Evolutionary conservation across 2,329 filamentous ascomycete species (phyloP).

Genomic region (Phoma sp.): DNA sequence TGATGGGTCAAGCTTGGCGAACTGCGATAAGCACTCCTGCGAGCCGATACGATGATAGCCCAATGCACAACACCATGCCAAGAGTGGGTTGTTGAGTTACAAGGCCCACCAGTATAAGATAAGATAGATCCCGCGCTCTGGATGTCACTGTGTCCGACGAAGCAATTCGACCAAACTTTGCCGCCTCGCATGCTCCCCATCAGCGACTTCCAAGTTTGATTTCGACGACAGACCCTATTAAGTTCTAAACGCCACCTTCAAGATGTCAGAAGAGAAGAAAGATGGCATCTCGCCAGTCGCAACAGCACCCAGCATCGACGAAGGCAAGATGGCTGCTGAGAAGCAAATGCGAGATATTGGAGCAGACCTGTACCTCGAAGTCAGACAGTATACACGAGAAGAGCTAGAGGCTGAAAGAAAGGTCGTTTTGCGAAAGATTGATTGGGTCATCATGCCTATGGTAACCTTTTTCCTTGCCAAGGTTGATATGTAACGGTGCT

Average conservation of each 20-base stretch:
- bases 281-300: slow-evolving; percentile 29
- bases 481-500: not conserved
- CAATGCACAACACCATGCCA: slow-evolving; percentile 2
- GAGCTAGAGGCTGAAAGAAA: slow-evolving; percentile 55
- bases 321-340: slow-evolving; percentile 37
- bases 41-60: slow-evolving; percentile 20
- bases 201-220: not conserved
- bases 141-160: not conserved
- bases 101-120: slow-evolving; percentile 7
- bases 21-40: slow-evolving; percentile 23
- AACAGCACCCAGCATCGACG: slow-evolving; percentile 33
- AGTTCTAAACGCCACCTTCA: too few species aligned
- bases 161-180: not conserved
- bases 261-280: slow-evolving; percentile 38
- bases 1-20: slow-evolving; percentile 25
- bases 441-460: slow-evolving; percentile 58
- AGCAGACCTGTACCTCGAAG: slow-evolving; percentile 56
- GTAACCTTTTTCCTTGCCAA: slow-evolving; percentile 29
- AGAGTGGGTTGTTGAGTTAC: slow-evolving; percentile 11
- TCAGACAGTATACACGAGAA: slow-evolving; percentile 52
- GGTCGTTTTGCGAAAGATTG: slow-evolving; percentile 53
- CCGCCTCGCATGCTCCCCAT: not conserved
- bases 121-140: not conserved
- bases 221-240: too few species aligned
- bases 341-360: slow-evolving; percentile 54